Evolutionary conservation across 306 rosid genomes (phyloP).

Genomic region (Potentilla sterilis): DNA sequence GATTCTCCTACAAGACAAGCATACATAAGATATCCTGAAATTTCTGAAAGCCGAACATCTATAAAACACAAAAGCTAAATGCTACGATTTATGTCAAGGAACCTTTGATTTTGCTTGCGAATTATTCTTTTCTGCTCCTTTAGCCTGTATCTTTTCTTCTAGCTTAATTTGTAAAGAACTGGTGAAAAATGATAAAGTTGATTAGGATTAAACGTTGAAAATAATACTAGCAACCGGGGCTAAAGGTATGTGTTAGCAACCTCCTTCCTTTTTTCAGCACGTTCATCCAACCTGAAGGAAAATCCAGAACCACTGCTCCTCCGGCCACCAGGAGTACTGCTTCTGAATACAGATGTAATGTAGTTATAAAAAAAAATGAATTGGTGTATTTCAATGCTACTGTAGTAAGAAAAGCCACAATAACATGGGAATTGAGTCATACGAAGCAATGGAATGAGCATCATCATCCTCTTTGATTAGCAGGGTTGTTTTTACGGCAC

Average conservation of each 20-base stretch:
- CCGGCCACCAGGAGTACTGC: constrained; percentile 42
- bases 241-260: constrained; percentile 35
- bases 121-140: constrained; percentile 76
- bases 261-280: constrained; percentile 96
- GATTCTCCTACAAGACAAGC: constrained; percentile 58
- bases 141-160: constrained; percentile 91
- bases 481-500: constrained; percentile 40
- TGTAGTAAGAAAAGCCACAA: constrained; percentile 3
- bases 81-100: background rate
- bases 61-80: background rate
- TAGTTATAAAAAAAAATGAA: constrained; percentile 8
- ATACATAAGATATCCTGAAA: background rate
- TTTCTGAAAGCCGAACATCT: background rate
- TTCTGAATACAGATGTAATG: constrained; percentile 38
- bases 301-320: constrained; percentile 59
- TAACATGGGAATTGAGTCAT: constrained; percentile 34
- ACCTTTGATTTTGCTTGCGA: constrained; percentile 90
- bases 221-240: constrained; percentile 11
- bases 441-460: constrained; percentile 76
- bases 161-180: constrained; percentile 91
- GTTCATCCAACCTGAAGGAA: constrained; percentile 82
- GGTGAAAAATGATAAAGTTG: constrained; percentile 19
- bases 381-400: background rate
- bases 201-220: constrained; percentile 11
- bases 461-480: constrained; percentile 66